Conservation (phyloP, 2,329 filamentous ascomycete species). For the Cadophora gregata region DNA sequence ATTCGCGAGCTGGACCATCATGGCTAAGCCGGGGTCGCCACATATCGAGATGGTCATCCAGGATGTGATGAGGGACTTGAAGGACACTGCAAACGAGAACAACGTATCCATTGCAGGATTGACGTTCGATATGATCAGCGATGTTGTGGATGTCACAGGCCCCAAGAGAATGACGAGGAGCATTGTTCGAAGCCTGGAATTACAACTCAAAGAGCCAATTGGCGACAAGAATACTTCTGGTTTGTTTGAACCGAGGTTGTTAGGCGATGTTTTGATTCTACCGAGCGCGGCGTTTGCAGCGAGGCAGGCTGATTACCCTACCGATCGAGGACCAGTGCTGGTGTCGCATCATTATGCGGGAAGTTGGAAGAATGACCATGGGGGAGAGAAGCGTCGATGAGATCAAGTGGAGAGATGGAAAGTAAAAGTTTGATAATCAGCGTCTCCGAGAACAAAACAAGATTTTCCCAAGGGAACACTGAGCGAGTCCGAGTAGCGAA, state of each 20-base stretch:
- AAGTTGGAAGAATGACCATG: slow-evolving; percentile 33
- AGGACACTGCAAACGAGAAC: slow-evolving; percentile 28
- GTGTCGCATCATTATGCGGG: slow-evolving; percentile 35
- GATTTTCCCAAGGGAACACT: not conserved
- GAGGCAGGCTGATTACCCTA: slow-evolving; percentile 18
- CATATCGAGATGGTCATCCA: slow-evolving; percentile 42
- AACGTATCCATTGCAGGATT: slow-evolving; percentile 32
- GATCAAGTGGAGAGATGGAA: not conserved
- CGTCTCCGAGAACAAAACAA: not conserved
- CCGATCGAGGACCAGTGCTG: slow-evolving; percentile 25
- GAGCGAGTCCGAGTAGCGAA: not conserved
- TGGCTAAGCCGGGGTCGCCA: slow-evolving; percentile 38
- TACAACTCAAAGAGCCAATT: slow-evolving; percentile 30
- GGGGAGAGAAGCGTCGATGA: slow-evolving; percentile 24
- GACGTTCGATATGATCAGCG: slow-evolving; percentile 37
- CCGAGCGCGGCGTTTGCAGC: slow-evolving; percentile 32
- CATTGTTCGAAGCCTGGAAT: slow-evolving; percentile 40
- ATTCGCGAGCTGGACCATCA: slow-evolving; percentile 45
- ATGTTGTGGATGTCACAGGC: slow-evolving; percentile 43
- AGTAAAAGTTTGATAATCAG: not conserved
- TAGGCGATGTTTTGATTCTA: slow-evolving; percentile 41
- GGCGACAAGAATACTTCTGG: slow-evolving; percentile 34
- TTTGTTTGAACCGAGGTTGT: slow-evolving; percentile 39
- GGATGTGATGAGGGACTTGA: slow-evolving; percentile 39
- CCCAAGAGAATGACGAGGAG: slow-evolving; percentile 40